Conservation (phyloP, 768 basidiomycete genomes). For the Calocybe indica region DNA sequence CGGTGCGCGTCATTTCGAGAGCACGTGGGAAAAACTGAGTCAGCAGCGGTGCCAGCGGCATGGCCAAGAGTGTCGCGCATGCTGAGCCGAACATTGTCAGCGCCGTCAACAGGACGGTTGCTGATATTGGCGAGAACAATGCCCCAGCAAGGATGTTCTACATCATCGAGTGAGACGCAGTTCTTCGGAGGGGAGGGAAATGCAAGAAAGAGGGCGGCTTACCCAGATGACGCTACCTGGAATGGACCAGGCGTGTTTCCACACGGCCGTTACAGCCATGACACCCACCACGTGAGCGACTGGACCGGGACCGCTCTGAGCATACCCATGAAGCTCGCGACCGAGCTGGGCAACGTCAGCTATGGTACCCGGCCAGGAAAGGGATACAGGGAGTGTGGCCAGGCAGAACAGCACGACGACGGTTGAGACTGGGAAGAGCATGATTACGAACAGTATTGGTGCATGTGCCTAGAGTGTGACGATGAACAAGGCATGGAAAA, state of each 20-base stretch:
- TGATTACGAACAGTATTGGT: slow-evolving; percentile 36
- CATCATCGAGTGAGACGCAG: no score
- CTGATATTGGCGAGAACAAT: slow-evolving; percentile 75
- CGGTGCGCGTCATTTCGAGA: slow-evolving; percentile 76
- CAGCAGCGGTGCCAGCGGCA: slow-evolving; percentile 81
- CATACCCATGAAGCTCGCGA: slow-evolving; percentile 70
- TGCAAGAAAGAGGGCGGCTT: no score
- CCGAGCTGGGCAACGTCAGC: slow-evolving; percentile 73
- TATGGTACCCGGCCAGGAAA: slow-evolving; percentile 71
- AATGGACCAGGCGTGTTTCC: slow-evolving; percentile 98
- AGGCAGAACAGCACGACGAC: slow-evolving; percentile 64
- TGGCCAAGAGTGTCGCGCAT: slow-evolving; percentile 72
- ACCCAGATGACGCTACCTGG: slow-evolving; percentile 93
- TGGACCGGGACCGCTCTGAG: slow-evolving; percentile 59
- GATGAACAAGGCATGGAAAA: slow-evolving; percentile 3
- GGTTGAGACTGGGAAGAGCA: slow-evolving; percentile 62
- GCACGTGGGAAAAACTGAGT: slow-evolving; percentile 79
- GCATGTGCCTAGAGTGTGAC: slow-evolving; percentile 24
- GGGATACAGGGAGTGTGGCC: slow-evolving; percentile 74
- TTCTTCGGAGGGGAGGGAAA: no score
- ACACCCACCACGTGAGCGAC: slow-evolving; percentile 77
- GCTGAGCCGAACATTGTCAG: slow-evolving; percentile 87
- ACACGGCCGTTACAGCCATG: slow-evolving; percentile 77
- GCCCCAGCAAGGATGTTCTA: slow-evolving; percentile 90
- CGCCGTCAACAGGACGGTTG: slow-evolving; percentile 73